Percentiles rank a stretch among this genome's conserved stretches.
These are phyloP conservation scores for Eimeria falciformis DNA, from an alignment of 169 alveolate species.

Conservation along the genomic window DNA sequence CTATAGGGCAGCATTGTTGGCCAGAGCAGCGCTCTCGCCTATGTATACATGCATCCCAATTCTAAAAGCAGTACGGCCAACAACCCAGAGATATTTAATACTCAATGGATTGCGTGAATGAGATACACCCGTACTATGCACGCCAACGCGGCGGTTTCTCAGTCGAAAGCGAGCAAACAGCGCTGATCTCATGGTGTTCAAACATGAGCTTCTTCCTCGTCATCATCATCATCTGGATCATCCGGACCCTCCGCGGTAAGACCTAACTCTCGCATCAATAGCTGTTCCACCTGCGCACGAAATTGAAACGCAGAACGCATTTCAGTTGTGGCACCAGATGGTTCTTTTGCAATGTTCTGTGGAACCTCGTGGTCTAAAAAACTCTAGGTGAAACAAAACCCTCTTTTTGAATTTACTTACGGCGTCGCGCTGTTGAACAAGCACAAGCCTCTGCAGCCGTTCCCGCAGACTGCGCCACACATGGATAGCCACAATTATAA, in stretches of 20 bases:
- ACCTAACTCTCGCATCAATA: conserved; percentile 63
- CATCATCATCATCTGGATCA: conserved; percentile 59
- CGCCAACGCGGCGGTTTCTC: no score
- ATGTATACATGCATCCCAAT: no score
- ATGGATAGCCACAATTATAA: no score
- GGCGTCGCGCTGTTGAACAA: conserved; percentile 65
- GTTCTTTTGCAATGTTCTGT: background rate
- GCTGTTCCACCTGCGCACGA: conserved; percentile 49
- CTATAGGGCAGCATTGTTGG: no score
- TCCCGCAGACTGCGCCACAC: conserved; percentile 50
- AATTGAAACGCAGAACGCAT: no score
- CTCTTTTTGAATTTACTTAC: background rate
- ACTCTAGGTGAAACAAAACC: background rate
- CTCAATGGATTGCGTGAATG: no score
- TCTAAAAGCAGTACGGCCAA: no score
- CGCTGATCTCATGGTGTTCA: no score
- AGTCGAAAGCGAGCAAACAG: no score
- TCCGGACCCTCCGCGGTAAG: conserved; percentile 53
- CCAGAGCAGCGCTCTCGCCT: no score
- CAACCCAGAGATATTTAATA: no score
- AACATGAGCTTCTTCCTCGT: conserved; percentile 41
- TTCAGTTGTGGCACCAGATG: background rate
- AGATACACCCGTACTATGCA: no score
- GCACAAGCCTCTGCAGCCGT: conserved; percentile 68
- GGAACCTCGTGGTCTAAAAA: background rate